Conservation (phyloP, 2,329 filamentous ascomycete genomes). For the Apiospora saccharicola region DNA sequence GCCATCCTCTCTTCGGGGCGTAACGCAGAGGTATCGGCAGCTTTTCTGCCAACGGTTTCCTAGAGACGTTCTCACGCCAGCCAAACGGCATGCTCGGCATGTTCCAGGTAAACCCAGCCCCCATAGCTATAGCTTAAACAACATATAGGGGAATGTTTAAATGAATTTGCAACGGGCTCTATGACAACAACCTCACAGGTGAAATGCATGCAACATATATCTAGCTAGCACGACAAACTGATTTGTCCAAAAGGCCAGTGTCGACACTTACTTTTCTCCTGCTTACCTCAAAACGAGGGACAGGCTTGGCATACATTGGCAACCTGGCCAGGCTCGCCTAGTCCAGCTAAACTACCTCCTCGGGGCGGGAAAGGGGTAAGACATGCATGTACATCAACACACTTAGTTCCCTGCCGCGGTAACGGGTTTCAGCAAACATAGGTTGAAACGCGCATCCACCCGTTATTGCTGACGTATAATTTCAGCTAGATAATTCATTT, state of each 20-base stretch:
- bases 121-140: too few relatives aligned
- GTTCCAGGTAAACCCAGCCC: not conserved
- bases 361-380: not conserved
- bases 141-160: too few relatives aligned
- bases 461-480: not conserved
- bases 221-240: too few relatives aligned
- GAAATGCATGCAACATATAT: too few relatives aligned
- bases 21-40: not conserved
- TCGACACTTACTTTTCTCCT: too few relatives aligned
- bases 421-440: too few relatives aligned
- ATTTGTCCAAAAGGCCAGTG: too few relatives aligned
- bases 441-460: not conserved
- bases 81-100: not conserved
- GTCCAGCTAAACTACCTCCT: not conserved
- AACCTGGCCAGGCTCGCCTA: not conserved
- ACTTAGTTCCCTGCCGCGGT: not conserved
- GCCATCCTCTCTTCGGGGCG: not conserved
- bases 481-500: not conserved
- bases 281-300: too few relatives aligned
- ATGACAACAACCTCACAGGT: too few relatives aligned
- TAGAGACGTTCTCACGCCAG: not conserved
- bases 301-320: not conserved
- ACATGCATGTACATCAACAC: not conserved
- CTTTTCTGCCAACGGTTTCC: too few relatives aligned
- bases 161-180: too few relatives aligned